These are phyloP conservation scores for Chamaenerion angustifolium DNA, from an alignment of 345 rosid species.

Conservation along the genomic window DNA sequence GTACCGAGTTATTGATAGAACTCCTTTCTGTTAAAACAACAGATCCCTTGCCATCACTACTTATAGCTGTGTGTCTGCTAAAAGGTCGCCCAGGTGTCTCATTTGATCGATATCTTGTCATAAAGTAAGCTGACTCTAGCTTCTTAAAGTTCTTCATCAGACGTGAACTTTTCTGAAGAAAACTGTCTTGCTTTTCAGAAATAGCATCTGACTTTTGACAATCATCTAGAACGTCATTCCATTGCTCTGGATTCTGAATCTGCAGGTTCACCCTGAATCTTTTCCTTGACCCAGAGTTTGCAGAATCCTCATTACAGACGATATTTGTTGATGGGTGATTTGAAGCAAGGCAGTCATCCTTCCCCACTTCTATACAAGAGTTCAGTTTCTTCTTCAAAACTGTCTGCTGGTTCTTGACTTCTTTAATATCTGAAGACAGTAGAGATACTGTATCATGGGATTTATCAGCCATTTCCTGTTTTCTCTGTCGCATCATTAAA, in stretches of 20 bases:
- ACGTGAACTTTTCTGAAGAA: slow-evolving; percentile 48
- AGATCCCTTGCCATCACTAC: slow-evolving; percentile 72
- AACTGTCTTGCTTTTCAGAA: slow-evolving; percentile 37
- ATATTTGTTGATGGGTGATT: slow-evolving; percentile 26
- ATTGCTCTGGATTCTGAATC: slow-evolving; percentile 24
- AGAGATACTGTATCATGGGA: slow-evolving; percentile 56
- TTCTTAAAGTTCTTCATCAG: slow-evolving; percentile 88
- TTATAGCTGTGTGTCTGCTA: slow-evolving; percentile 38
- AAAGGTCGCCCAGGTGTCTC: slow-evolving; percentile 36
- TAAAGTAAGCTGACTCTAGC: slow-evolving; percentile 72
- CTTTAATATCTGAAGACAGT: slow-evolving; percentile 70
- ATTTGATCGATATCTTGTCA: slow-evolving; percentile 53
- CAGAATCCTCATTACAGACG: slow-evolving; percentile 30
- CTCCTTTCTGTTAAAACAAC: slow-evolving; percentile 62
- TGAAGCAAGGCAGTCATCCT: slow-evolving; percentile 31
- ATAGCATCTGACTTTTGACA: slow-evolving; percentile 21
- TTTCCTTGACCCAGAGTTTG: slow-evolving; percentile 56
- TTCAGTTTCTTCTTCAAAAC: slow-evolving; percentile 41
- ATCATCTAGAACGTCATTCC: slow-evolving; percentile 29
- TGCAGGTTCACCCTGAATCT: slow-evolving; percentile 38
- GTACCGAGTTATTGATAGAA: slow-evolving; percentile 41
- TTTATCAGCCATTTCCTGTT: slow-evolving; percentile 62
- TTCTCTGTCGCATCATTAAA: slow-evolving; percentile 48
- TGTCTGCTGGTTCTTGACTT: slow-evolving; percentile 50
- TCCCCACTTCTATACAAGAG: slow-evolving; percentile 21